Evolutionary conservation across 2,329 filamentous ascomycete genomes (phyloP), one percentile per base, ranked within the genome.

Genomic region (Colletotrichum musae): DNA sequence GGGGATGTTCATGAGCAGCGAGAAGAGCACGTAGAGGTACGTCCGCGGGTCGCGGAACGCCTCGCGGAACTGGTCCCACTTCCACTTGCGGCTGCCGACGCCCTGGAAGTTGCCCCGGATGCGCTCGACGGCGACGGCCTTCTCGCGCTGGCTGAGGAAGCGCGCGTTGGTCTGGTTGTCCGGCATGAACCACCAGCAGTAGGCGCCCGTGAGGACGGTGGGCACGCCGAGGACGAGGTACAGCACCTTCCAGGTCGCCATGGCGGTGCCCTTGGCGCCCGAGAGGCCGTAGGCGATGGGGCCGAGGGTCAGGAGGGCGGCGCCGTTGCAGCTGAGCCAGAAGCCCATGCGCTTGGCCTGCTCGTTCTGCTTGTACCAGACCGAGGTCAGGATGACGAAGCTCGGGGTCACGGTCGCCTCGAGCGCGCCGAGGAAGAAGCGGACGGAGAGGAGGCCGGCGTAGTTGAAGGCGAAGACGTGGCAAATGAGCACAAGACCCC

Each of bases 161-260:
- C 84, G 86, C 2, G 90, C 89, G 0, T 84, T 89, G 51, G 87
- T 84, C 0, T 88, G 88, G 3, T 85, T 82, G 72, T 91, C 87
- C 0, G 89, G 86, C 4, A 92, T 65, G 32, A 57, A 74, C 69
- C 47, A 73, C 72, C 63, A 75, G 64, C 63, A 75, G 58, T 63
- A 32, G 65, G 58, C 58, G 54, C 57, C 47, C 24, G 72, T 58
- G 62, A 70, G 68, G 70, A 76, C 28, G 43, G 77, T 74, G 1
- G 77, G 75, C 7, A 76, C 24, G 16, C 77, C 76, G 4, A 78
- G 73, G 9, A 79, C 72, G 18, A 78, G 74, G 67, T 75, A 79
- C 24, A 75, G 58, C 2, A 73, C 63, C 65, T 73, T 73, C 73
- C 73, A 75, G 2, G 71, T 71, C 28, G 56, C 69, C 32, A 74